Conservation (phyloP, 176 grass and related monocot species). For the Miscanthus lutarioriparius region DNA sequence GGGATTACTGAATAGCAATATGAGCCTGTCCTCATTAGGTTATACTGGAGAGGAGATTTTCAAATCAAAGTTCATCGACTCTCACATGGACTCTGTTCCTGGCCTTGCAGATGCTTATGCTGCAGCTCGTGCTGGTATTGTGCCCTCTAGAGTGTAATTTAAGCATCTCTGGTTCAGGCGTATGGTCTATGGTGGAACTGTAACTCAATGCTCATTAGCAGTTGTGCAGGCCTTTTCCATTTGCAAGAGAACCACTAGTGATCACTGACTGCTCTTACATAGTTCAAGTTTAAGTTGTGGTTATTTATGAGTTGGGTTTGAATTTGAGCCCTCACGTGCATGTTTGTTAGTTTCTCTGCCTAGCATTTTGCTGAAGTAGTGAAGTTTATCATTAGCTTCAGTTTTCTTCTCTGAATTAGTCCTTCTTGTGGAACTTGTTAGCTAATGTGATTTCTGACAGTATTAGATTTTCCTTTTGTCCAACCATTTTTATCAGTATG, state of each 20-base stretch:
- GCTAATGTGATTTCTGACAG: neutral
- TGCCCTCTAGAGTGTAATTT: neutral
- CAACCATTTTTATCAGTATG: neutral
- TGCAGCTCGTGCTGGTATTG: neutral
- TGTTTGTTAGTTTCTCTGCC: neutral
- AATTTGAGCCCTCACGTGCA: neutral
- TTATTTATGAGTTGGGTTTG: neutral
- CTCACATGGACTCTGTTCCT: neutral
- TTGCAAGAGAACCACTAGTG: neutral
- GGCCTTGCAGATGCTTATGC: neutral
- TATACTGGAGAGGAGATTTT: neutral
- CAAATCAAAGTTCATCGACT: neutral
- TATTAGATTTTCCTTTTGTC: neutral
- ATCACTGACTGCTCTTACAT: neutral
- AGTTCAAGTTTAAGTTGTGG: neutral
- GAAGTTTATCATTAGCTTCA: neutral
- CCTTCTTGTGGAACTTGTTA: neutral
- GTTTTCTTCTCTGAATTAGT: neutral
- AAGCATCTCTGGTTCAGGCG: neutral
- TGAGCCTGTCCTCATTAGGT: neutral
- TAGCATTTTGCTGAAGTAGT: neutral
- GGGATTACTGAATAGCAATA: neutral
- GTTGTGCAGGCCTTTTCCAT: neutral
- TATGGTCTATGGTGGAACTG: neutral
- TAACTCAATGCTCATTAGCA: neutral